These are phyloP conservation scores for Coemansia sp. DNA, from an alignment of 192 early-diverging fungal species.

Conservation along the genomic window DNA sequence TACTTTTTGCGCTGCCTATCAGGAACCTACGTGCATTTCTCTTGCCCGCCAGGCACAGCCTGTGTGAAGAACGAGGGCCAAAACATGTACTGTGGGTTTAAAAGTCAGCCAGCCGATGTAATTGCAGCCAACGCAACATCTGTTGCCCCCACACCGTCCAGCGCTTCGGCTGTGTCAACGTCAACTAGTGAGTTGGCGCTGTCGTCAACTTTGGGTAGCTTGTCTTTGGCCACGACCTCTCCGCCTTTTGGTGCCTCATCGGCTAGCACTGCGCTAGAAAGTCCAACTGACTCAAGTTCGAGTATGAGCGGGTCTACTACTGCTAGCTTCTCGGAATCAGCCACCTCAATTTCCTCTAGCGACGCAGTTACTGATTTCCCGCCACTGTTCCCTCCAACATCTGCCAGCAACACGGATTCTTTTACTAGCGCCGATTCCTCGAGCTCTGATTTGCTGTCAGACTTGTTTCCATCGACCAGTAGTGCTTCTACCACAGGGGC, in stretches of 20 bases:
- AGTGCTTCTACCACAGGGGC: background rate
- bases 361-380: background rate
- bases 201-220: background rate
- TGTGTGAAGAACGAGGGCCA: conserved; percentile 42
- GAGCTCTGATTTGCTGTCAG: background rate
- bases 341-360: background rate
- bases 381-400: background rate
- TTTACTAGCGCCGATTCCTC: background rate
- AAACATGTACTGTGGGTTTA: conserved; percentile 40
- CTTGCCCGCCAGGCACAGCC: conserved; percentile 42
- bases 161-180: background rate
- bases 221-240: background rate
- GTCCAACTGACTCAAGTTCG: background rate
- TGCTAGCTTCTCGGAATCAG: background rate
- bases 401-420: background rate
- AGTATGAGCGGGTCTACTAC: background rate
- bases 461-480: background rate
- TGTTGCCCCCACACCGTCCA: background rate
- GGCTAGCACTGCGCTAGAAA: background rate
- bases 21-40: conserved; percentile 38
- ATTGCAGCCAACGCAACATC: background rate
- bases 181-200: background rate
- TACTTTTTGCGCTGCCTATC: conserved; percentile 45
- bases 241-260: background rate
- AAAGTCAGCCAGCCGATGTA: background rate